Base-by-base conservation (phyloP, 2,329 filamentous ascomycete genomes). In the Xylaria sp. region DNA sequence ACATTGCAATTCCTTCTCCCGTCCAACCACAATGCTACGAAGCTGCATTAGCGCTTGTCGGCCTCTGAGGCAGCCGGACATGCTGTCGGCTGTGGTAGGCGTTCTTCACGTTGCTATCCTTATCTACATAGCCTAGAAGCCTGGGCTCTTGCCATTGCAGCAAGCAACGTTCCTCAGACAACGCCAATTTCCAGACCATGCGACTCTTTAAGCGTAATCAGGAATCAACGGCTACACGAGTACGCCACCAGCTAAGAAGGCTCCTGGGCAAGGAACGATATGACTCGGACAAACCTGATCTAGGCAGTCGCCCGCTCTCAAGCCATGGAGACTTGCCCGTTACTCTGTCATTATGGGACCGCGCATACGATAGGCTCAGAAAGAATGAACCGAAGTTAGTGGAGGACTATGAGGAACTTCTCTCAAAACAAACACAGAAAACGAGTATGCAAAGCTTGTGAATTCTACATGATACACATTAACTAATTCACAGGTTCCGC, bases 321-420 rank as follows among this genome's bases (percentile, higher is more conserved):
- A 58, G 33, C 23, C 51, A 54, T 6, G 52, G 43, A 55, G 43
- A 54, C 6, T 6, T 36, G 3, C 1, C 43, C 7, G 10, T 12
- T 2, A 20, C 10, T 18, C 51, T 18, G 61, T 75, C 74, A 20
- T 72, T 78, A 33, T 79, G 78, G 78, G 72, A 73, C 49, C 71
- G 68, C 12, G 77, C 78, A 33, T 79, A 77, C 58, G 71, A 74
- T n/a, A 39, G 51, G 48, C 76, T 79, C 28, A 62, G 43, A 64
- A 15, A 67, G 20, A 48, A 74, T 1, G 61, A 76, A 2, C n/a
- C 60, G 6, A 9, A 62, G 18, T 49, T 77, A 23, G 65, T 78
- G 2, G 58, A 68, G 10, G 52, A 76, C 2, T 79, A 78, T 61
- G 75, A 78, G 63, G n/a, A 56, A 15, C 48, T 75, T 57, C 74